phyloP scores from a whole-genome alignment of 805 yeast genomes.

The Yarrowia divulgata region DNA sequence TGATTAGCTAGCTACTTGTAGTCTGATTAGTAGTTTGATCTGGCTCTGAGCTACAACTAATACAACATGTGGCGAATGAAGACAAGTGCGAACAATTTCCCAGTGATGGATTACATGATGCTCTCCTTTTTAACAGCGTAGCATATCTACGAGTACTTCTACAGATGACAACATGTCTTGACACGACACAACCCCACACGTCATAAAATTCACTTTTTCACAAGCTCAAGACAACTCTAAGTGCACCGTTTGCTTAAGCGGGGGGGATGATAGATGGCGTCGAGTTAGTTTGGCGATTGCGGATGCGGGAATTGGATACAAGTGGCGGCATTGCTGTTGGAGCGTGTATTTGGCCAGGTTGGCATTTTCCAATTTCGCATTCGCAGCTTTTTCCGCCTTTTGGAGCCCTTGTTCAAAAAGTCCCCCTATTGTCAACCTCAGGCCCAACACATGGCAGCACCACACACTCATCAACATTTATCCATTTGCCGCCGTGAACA shows the following conservation, averaged over 20 bases:
- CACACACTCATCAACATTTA: slow-evolving; percentile 9
- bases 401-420: neutral
- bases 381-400: neutral
- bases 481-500: neutral
- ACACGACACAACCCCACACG: slow-evolving; percentile 17
- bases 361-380: neutral
- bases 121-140: no score
- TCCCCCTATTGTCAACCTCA: neutral
- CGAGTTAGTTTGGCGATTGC: slow-evolving; percentile 21
- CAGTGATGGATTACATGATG: no score
- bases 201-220: slow-evolving; percentile 28
- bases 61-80: no score
- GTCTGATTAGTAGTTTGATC: neutral
- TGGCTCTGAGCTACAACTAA: no score
- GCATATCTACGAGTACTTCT: no score
- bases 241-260: slow-evolving; percentile 32
- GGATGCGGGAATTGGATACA: neutral
- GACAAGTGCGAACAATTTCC: no score
- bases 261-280: slow-evolving; percentile 21
- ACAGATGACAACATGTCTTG: no score
- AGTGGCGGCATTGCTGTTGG: no score
- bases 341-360: no score
- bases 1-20: neutral
- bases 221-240: slow-evolving; percentile 22
- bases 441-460: neutral